These are phyloP conservation scores for Geotrichum siamense DNA, from an alignment of 1,139 yeast genomes.

Conservation along the genomic window DNA sequence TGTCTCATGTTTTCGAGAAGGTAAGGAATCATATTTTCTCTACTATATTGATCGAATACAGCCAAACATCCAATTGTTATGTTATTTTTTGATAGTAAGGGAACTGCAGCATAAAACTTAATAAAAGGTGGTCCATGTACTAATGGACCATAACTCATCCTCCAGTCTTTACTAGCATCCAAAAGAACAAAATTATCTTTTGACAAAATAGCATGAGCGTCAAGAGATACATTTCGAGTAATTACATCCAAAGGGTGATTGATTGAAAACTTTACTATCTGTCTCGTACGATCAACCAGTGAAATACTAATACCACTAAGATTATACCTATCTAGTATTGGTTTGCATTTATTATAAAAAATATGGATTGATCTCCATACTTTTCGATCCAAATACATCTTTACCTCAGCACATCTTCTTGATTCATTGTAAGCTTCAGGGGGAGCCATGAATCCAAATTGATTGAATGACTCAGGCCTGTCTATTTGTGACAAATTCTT, in stretches of 20 bases:
- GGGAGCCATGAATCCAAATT: slow-evolving; percentile 48
- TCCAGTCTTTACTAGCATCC: slow-evolving; percentile 64
- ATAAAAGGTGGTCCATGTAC: slow-evolving; percentile 56
- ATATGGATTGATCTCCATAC: slow-evolving; percentile 46
- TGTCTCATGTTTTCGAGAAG: slow-evolving; percentile 36
- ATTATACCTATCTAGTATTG: slow-evolving; percentile 34
- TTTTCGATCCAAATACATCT: slow-evolving; percentile 37
- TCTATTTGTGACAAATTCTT: slow-evolving; percentile 51
- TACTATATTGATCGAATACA: slow-evolving; percentile 47
- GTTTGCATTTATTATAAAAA: slow-evolving; percentile 38
- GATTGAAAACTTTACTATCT: slow-evolving; percentile 43
- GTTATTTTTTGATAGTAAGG: slow-evolving; percentile 37
- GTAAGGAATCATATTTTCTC: slow-evolving; percentile 37
- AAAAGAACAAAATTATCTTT: slow-evolving; percentile 45
- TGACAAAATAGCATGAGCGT: slow-evolving; percentile 60
- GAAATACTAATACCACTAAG: slow-evolving; percentile 54
- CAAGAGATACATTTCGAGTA: slow-evolving; percentile 51
- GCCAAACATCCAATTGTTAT: slow-evolving; percentile 54
- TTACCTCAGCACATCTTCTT: slow-evolving; percentile 33
- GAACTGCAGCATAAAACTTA: slow-evolving; percentile 58
- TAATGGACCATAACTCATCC: slow-evolving; percentile 52
- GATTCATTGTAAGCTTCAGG: slow-evolving; percentile 38
- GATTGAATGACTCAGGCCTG: slow-evolving; percentile 48
- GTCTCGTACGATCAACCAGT: slow-evolving; percentile 44
- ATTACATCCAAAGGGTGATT: slow-evolving; percentile 38